Percentiles rank a stretch among this genome's conserved stretches.
phyloP scores from a whole-genome alignment of 805 yeast species.

The Candida xyloterini region DNA sequence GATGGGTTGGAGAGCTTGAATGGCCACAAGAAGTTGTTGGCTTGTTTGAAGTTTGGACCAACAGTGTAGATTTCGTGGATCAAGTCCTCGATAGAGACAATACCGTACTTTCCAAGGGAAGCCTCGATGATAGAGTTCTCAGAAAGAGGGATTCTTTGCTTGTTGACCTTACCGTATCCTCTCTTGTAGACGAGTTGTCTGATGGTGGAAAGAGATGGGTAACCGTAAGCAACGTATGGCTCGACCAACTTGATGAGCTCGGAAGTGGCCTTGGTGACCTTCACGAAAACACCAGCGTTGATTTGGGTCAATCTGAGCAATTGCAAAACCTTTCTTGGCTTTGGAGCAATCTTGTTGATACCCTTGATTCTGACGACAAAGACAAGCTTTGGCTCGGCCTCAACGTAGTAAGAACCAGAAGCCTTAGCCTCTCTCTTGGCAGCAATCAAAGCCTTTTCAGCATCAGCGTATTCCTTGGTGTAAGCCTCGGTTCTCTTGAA shows the following conservation, averaged over 20 bases:
- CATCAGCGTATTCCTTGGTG: slow-evolving; percentile 89
- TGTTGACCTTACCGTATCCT: slow-evolving; percentile 96
- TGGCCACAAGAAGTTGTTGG: slow-evolving; percentile 98
- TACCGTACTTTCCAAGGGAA: slow-evolving; percentile 88
- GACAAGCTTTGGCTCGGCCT: slow-evolving; percentile 91
- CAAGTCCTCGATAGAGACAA: slow-evolving; percentile 86
- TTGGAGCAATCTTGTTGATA: slow-evolving; percentile 97
- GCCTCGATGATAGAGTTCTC: slow-evolving; percentile 89
- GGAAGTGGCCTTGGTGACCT: slow-evolving; percentile 91
- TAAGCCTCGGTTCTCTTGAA: slow-evolving; percentile 96
- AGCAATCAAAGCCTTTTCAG: slow-evolving; percentile 80
- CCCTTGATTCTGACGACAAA: slow-evolving; percentile 99
- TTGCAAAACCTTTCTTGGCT: slow-evolving; percentile 98
- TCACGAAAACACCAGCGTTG: slow-evolving; percentile 93
- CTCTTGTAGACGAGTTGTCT: slow-evolving; percentile 95
- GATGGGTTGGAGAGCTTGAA: slow-evolving; percentile 94
- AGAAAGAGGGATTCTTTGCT: slow-evolving; percentile 87
- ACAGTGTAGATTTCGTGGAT: slow-evolving; percentile 95
- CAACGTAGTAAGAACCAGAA: slow-evolving; percentile 90
- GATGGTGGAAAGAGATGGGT: slow-evolving; percentile 89
- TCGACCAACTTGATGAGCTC: slow-evolving; percentile 92
- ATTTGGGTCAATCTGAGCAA: slow-evolving; percentile 90
- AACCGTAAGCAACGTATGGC: slow-evolving; percentile 97
- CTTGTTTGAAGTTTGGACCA: slow-evolving; percentile 98
- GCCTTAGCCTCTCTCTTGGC: slow-evolving; percentile 95